Percentiles rank a stretch among this genome's conserved stretches.
These are phyloP conservation scores for Allantophomopsis lycopodina DNA, from an alignment of 2,329 filamentous ascomycete species.

Conservation along the genomic window DNA sequence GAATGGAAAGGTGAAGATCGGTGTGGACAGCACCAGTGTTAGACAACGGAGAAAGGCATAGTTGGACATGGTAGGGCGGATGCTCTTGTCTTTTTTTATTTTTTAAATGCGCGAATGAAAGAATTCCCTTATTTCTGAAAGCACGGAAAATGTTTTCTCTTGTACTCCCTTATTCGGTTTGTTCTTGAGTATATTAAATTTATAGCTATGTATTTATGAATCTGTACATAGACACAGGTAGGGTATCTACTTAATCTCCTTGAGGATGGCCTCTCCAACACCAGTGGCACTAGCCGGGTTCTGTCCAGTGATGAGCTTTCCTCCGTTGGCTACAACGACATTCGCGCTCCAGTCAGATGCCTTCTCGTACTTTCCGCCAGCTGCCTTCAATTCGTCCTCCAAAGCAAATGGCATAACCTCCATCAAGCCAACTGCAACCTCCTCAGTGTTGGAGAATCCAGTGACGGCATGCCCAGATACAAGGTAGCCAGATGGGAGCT, in stretches of 20 bases:
- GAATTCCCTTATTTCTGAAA: no score
- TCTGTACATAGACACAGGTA: no score
- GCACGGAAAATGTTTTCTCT: no score
- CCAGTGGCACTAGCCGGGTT: conserved; percentile 25
- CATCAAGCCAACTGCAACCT: conserved; percentile 27
- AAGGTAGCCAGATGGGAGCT: conserved; percentile 30
- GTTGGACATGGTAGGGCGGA: no score
- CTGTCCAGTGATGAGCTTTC: conserved; percentile 27
- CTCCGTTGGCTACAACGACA: conserved; percentile 19
- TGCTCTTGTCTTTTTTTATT: no score
- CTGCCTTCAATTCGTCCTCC: conserved; percentile 35
- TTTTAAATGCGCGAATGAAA: no score
- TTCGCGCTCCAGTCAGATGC: conserved; percentile 27
- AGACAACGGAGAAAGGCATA: conserved; percentile 11
- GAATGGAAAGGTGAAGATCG: conserved; percentile 14
- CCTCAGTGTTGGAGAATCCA: conserved; percentile 42
- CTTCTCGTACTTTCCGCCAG: conserved; percentile 41
- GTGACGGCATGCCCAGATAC: conserved; percentile 41
- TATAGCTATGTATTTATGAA: no score
- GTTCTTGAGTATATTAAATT: no score
- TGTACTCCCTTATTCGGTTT: no score
- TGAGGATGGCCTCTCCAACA: conserved; percentile 24
- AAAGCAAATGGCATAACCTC: conserved; percentile 41
- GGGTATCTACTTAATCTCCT: conserved; percentile 5
- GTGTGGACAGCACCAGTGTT: conserved; percentile 16